phyloP scores from a whole-genome alignment of 768 basidiomycete genomes.

The Cystobasidium onofrii region DNA sequence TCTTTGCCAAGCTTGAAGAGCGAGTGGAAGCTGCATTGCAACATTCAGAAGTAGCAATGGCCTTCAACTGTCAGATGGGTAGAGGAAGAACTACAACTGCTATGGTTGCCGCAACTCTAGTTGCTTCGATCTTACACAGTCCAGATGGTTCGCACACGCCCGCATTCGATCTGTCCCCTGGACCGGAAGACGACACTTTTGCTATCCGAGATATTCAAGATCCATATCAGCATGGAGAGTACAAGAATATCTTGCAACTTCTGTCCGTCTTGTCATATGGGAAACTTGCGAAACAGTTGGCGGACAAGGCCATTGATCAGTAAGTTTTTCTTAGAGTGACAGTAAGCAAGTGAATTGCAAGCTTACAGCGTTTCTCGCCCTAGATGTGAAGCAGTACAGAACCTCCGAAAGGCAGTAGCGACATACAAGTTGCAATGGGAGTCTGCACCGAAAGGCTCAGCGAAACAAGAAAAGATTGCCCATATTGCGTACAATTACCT shows the following conservation, averaged over 20 bases:
- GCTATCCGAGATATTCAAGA: conserved; percentile 32
- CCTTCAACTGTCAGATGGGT: conserved; percentile 81
- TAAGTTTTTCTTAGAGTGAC: conserved; percentile 50
- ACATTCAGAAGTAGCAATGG: conserved; percentile 61
- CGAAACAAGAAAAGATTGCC: conserved; percentile 66
- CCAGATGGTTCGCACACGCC: conserved; percentile 37
- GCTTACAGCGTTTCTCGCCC: neutral
- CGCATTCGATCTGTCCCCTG: conserved; percentile 30
- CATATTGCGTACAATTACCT: conserved; percentile 80
- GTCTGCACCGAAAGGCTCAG: conserved; percentile 66
- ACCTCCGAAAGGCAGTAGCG: conserved; percentile 86
- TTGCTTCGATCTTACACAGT: conserved; percentile 37
- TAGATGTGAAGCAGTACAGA: conserved; percentile 61
- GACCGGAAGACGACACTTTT: conserved; percentile 30
- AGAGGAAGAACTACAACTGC: conserved; percentile 75
- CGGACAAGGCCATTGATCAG: conserved; percentile 77
- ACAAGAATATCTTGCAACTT: conserved; percentile 90
- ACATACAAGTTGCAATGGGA: conserved; percentile 70
- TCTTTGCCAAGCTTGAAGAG: conserved; percentile 67
- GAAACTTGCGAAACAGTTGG: conserved; percentile 80
- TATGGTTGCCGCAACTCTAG: conserved; percentile 50
- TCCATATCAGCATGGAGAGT: conserved; percentile 59
- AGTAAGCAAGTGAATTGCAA: neutral
- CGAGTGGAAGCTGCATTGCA: conserved; percentile 54
- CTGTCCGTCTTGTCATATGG: conserved; percentile 29